Evolutionary conservation across 192 early-diverging fungal species (phyloP), one percentile per base, ranked within the genome.

Genomic region (Geranomyces michiganensis): DNA sequence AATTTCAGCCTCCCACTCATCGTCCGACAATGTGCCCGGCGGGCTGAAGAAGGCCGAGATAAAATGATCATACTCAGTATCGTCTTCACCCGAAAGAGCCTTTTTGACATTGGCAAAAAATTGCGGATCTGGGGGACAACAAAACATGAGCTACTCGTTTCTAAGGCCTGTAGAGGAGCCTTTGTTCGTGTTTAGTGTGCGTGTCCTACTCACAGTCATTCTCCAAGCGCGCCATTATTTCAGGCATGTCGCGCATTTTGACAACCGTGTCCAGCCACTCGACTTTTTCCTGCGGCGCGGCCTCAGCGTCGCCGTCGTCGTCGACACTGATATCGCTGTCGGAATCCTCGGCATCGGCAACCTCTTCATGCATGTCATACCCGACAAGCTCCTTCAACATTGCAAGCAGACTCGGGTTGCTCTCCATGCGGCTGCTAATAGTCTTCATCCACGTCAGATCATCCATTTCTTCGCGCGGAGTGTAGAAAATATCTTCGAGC

Each of bases 51-150:
- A 72, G 8, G 59, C 48, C 8, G 44, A n/a, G 31, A 49, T 24
- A 21, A 72, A 72, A 43, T 64, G 46, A 14, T 62, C 60, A 48
- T 72, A 72, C 33, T 72, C 70, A 17, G 43, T 64, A 19, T 67
- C 66, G 31, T 70, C 56, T 17, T 31, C 41, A 8, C 15, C 56
- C 8, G 68, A 24, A 9, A 60, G 29, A 15, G 60, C 70, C 21
- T 72, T 62, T 55, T 64, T 62, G 21, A 72, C 62, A 24, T 72
- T 72, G 59, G 70, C 70, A 64, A 72, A 72, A 26, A 72, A 72
- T 64, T 72, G 70, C 55, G 70, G 70, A 64, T 72, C 48, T 68
- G 26, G n/a, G n/a, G n/a, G n/a, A n/a, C n/a, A n/a, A n/a, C n/a
- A n/a, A n/a, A n/a, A n/a, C n/a, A n/a, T n/a, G n/a, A n/a, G n/a